A percentile compares a stretch with the other conserved stretches of the same genome.
These are phyloP conservation scores for Brassica juncea DNA, from an alignment of 345 rosid genomes.

Conservation along the genomic window DNA sequence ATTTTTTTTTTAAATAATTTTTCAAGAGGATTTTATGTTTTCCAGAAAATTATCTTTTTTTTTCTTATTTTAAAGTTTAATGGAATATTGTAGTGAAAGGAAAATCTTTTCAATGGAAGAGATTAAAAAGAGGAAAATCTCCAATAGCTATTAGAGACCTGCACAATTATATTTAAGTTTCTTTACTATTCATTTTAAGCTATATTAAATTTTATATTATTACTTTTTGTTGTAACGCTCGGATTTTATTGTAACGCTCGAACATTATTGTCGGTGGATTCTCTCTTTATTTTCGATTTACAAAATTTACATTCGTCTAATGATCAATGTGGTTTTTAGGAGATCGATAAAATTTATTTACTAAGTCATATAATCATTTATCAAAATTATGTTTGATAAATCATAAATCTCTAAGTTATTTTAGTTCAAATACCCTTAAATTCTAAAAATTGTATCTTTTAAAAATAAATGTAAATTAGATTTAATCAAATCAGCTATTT, in stretches of 20 bases:
- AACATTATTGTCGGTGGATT: not conserved
- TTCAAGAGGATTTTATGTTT: too few species aligned
- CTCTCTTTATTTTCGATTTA: too few species aligned
- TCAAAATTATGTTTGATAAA: not conserved
- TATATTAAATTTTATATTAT: not conserved
- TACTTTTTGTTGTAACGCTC: not conserved
- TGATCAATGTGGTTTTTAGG: not conserved
- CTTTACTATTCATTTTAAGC: not conserved
- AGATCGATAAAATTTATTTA: too few species aligned
- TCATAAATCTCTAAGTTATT: too few species aligned
- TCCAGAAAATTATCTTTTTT: not conserved
- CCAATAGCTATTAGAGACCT: not conserved
- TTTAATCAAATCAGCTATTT: not conserved
- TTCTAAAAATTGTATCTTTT: not conserved
- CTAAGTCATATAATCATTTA: not conserved
- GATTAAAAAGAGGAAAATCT: not conserved
- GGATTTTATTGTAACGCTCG: not conserved
- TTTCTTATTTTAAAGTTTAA: not conserved
- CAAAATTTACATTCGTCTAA: too few species aligned
- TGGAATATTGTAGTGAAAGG: not conserved
- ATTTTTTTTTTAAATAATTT: too few species aligned
- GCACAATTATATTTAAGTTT: not conserved
- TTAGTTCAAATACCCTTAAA: not conserved
- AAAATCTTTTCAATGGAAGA: not conserved
- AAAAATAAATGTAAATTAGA: not conserved